These are phyloP conservation scores for Xylaria sp. DNA, from an alignment of 2,329 filamentous ascomycete genomes.

Conservation along the genomic window DNA sequence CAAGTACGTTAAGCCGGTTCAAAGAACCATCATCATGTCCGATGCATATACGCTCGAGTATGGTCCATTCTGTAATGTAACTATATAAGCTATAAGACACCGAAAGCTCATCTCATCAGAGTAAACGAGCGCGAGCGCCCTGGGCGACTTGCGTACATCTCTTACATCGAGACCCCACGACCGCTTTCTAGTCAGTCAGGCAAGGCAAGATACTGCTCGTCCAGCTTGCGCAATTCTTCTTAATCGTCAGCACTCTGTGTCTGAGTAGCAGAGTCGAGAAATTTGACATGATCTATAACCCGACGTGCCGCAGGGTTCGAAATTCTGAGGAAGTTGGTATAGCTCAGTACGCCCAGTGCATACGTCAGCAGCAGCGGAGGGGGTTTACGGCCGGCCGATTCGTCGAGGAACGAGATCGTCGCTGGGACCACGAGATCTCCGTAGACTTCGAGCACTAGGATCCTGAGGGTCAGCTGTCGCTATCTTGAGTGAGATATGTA, in stretches of 20 bases:
- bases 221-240: not conserved
- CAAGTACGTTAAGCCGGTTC: not conserved
- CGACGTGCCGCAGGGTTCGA: not conserved
- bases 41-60: not conserved
- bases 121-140: not conserved
- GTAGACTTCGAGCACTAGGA: conserved; percentile 3
- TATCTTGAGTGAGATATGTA: not conserved
- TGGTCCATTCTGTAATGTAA: not conserved
- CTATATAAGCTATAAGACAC: not conserved
- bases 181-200: not conserved
- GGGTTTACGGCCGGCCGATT: too few relatives aligned
- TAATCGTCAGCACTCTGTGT: not conserved
- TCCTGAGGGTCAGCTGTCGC: not conserved
- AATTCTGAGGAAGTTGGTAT: not conserved
- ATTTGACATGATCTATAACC: not conserved
- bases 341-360: not conserved
- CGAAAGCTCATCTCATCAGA: not conserved
- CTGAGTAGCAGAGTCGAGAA: not conserved
- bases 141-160: not conserved
- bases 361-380: not conserved
- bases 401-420: not conserved
- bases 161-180: too few relatives aligned
- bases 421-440: not conserved
- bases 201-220: not conserved
- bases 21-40: not conserved